phyloP scores from a whole-genome alignment of 805 yeast genomes.

The Saturnispora saitoi region DNA sequence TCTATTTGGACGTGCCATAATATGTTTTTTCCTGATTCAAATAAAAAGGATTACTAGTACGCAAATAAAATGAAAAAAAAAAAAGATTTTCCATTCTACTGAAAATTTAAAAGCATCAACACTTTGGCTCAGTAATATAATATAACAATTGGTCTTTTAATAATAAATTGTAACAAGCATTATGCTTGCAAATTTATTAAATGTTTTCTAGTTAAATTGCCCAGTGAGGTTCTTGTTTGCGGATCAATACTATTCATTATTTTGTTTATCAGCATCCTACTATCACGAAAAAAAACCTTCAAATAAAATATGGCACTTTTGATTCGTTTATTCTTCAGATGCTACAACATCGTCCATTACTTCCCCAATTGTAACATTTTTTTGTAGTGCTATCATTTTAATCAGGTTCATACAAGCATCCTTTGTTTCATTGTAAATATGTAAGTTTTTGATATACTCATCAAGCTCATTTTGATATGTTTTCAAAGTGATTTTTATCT shows the following conservation, averaged over 20 bases:
- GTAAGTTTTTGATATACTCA: slow-evolving; percentile 43
- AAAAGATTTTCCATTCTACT: not conserved
- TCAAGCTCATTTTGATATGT: slow-evolving; percentile 33
- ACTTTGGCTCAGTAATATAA: too few species aligned
- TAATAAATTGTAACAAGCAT: too few species aligned
- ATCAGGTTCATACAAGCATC: slow-evolving; percentile 53
- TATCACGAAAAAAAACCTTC: too few species aligned
- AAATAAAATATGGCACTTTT: not conserved
- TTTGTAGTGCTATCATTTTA: slow-evolving; percentile 52
- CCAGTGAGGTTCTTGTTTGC: too few species aligned
- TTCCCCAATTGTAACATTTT: slow-evolving; percentile 37
- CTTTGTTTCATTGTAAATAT: slow-evolving; percentile 53
- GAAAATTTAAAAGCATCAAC: too few species aligned
- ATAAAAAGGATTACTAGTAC: not conserved
- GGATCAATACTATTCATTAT: too few species aligned
- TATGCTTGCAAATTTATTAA: too few species aligned
- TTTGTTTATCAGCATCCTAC: not conserved
- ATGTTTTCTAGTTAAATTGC: too few species aligned
- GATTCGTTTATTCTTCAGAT: slow-evolving; percentile 12
- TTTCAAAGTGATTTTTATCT: not conserved
- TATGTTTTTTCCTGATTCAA: not conserved
- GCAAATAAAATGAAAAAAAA: slow-evolving; percentile 1
- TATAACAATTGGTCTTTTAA: too few species aligned
- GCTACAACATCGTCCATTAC: slow-evolving; percentile 47
- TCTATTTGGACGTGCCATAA: slow-evolving; percentile 47